Conservation (phyloP, 352 stramenopile genomes). For the Globisporangium recalcitrans region DNA sequence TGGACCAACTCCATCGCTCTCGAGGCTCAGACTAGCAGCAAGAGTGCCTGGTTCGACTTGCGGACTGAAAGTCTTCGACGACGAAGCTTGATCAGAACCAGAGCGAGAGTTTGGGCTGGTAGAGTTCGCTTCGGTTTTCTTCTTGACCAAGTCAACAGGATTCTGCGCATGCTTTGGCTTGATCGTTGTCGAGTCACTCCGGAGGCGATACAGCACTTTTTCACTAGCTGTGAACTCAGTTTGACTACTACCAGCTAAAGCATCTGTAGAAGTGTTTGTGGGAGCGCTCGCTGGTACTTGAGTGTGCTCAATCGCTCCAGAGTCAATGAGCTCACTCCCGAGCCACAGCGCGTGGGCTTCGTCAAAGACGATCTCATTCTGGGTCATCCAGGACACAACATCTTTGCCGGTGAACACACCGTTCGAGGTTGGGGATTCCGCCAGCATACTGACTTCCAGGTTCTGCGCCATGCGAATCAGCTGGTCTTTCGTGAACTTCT, state of each 20-base stretch:
- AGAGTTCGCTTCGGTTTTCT: not conserved
- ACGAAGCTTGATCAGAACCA: not conserved
- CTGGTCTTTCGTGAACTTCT: constrained; percentile 76
- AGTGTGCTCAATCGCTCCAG: constrained; percentile 39
- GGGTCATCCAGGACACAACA: constrained; percentile 67
- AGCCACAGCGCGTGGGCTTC: constrained; percentile 68
- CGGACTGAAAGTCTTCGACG: not conserved
- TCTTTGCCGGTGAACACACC: constrained; percentile 62
- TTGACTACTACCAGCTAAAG: constrained; percentile 25
- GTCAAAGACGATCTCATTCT: constrained; percentile 73
- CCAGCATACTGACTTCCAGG: constrained; percentile 54
- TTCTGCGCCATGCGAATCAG: constrained; percentile 75
- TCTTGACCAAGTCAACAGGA: not conserved
- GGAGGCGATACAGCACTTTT: constrained; percentile 30
- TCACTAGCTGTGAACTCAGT: constrained; percentile 13
- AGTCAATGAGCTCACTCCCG: constrained; percentile 60
- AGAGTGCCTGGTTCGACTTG: not conserved
- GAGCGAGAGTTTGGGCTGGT: not conserved
- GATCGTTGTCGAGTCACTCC: constrained; percentile 34
- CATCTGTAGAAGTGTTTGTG: constrained; percentile 12
- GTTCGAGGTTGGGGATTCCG: constrained; percentile 27
- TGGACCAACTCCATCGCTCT: not conserved
- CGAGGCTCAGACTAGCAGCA: not conserved
- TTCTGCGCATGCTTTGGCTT: constrained; percentile 6
- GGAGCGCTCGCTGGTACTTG: not conserved